These are phyloP conservation scores for Phytophthora tentaculata DNA, from an alignment of 352 stramenopile genomes.

Conservation along the genomic window DNA sequence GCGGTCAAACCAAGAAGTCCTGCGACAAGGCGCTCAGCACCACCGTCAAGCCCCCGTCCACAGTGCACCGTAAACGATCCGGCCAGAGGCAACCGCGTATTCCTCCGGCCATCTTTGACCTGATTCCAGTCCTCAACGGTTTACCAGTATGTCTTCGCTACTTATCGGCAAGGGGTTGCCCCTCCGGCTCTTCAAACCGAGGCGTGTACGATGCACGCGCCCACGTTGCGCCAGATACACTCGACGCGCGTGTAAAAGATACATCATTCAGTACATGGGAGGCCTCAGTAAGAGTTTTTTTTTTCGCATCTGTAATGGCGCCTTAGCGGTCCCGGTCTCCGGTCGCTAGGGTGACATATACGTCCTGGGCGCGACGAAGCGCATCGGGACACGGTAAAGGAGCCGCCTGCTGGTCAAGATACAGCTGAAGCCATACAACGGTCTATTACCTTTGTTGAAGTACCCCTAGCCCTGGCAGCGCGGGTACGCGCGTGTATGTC, in stretches of 20 bases:
- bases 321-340: too few species aligned
- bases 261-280: constrained; percentile 20
- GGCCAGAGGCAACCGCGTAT: constrained; percentile 14
- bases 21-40: constrained; percentile 3
- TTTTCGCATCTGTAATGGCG: constrained; percentile 19
- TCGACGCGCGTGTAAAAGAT: constrained; percentile 17
- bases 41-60: not conserved
- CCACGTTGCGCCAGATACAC: constrained; percentile 1
- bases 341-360: too few species aligned
- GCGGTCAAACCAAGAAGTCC: not conserved
- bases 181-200: constrained; percentile 1
- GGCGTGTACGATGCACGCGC: constrained; percentile 6
- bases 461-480: too few species aligned
- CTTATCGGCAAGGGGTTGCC: constrained; percentile 10
- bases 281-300: constrained; percentile 4
- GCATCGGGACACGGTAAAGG: too few species aligned
- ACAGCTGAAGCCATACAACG: too few species aligned
- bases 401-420: too few species aligned
- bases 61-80: not conserved
- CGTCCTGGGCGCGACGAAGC: too few species aligned
- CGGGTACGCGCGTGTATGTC: too few species aligned
- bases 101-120: constrained; percentile 9
- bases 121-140: constrained; percentile 15
- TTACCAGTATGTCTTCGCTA: constrained; percentile 10
- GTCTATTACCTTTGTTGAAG: too few species aligned